These are phyloP conservation scores for Nevesoporus exiguus DNA, from an alignment of 768 basidiomycete genomes.

Conservation along the genomic window DNA sequence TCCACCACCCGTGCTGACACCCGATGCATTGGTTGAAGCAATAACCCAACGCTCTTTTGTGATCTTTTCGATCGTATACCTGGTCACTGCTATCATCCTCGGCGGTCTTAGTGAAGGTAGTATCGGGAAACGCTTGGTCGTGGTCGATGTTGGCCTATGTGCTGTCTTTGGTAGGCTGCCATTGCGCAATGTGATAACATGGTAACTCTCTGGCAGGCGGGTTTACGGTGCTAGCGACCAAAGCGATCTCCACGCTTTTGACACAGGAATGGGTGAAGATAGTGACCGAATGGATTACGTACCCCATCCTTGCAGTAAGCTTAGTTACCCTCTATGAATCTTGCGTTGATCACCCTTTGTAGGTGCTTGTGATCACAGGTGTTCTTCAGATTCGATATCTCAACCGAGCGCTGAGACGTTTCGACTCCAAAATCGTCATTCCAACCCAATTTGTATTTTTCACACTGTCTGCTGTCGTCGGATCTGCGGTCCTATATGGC, in stretches of 20 bases:
- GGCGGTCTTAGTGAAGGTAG: slow-evolving; percentile 61
- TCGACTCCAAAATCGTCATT: slow-evolving; percentile 93
- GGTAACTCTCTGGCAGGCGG: slow-evolving; percentile 51
- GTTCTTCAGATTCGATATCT: slow-evolving; percentile 82
- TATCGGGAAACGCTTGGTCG: slow-evolving; percentile 64
- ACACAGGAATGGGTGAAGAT: slow-evolving; percentile 74
- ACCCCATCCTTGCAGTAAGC: slow-evolving; percentile 69
- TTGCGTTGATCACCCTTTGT: slow-evolving; percentile 8
- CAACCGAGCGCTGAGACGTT: slow-evolving; percentile 86
- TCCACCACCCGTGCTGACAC: slow-evolving; percentile 52
- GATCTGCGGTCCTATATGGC: slow-evolving; percentile 90
- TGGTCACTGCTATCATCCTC: slow-evolving; percentile 54
- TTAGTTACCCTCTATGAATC: background rate
- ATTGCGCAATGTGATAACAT: background rate
- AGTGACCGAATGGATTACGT: slow-evolving; percentile 79
- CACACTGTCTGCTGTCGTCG: slow-evolving; percentile 88
- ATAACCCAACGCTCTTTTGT: slow-evolving; percentile 72
- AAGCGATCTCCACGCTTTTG: slow-evolving; percentile 84
- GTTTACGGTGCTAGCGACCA: slow-evolving; percentile 92
- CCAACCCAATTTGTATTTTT: slow-evolving; percentile 95
- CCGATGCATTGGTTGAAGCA: slow-evolving; percentile 62
- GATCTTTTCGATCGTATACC: slow-evolving; percentile 65
- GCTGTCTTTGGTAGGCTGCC: slow-evolving; percentile 66
- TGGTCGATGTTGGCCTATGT: slow-evolving; percentile 85
- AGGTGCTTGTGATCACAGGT: slow-evolving; percentile 73